Percentiles rank a stretch among this genome's conserved stretches.
These are phyloP conservation scores for Bolboschoenus planiculmis DNA, from an alignment of 176 grass and related monocot species.

Conservation along the genomic window DNA sequence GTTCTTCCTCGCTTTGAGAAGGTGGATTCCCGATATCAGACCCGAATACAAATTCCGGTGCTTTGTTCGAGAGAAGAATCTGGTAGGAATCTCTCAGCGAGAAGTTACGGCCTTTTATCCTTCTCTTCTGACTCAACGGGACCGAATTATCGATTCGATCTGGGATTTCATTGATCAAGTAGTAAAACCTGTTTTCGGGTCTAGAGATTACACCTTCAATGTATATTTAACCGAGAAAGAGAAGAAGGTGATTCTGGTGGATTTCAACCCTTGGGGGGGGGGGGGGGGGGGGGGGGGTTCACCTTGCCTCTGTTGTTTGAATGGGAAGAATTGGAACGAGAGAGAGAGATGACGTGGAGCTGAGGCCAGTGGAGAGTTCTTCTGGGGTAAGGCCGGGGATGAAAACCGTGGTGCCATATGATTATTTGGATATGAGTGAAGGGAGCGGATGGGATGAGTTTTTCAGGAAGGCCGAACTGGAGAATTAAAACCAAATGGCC, in stretches of 20 bases:
- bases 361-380: constrained; percentile 59
- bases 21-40: constrained; percentile 59
- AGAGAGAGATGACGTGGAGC: constrained; percentile 33
- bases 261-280: constrained; percentile 97
- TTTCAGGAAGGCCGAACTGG: constrained; percentile 70
- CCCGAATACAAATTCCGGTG: constrained; percentile 89
- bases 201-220: constrained; percentile 61
- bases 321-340: constrained; percentile 68
- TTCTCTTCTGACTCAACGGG: constrained; percentile 38
- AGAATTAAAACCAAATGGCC: constrained; percentile 47
- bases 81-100: constrained; percentile 64
- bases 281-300: too few relatives aligned
- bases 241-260: constrained; percentile 53
- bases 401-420: constrained; percentile 75
- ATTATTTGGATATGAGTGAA: constrained; percentile 84
- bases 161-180: constrained; percentile 45
- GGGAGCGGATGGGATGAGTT: constrained; percentile 92
- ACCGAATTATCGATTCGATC: constrained; percentile 25
- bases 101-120: constrained; percentile 79
- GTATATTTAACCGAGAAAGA: constrained; percentile 40
- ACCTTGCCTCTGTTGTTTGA: constrained; percentile 63
- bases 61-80: constrained; percentile 39
- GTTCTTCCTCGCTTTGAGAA: constrained; percentile 70
- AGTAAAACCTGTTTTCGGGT: constrained; percentile 44
- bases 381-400: constrained; percentile 76